Percentiles rank a stretch among this genome's conserved stretches.
phyloP scores from a whole-genome alignment of 805 yeast genomes.

The Candida arabinofermentans region DNA sequence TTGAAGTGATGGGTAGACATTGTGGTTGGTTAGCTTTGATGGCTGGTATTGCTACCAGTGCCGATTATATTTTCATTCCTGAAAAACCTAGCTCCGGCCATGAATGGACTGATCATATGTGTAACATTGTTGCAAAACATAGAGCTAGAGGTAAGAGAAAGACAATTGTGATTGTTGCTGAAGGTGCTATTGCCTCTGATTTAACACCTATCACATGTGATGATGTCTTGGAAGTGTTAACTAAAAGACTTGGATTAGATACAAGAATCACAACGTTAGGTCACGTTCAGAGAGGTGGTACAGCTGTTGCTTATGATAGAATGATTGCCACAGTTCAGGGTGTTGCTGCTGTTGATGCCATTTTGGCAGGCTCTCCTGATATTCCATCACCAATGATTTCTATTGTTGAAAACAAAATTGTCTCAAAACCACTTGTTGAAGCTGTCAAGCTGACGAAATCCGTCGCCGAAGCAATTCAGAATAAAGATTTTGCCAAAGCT shows the following conservation, averaged over 20 bases:
- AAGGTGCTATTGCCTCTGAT: constrained; percentile 74
- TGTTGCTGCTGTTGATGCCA: constrained; percentile 95
- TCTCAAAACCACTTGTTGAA: constrained; percentile 63
- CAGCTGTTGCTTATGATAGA: constrained; percentile 95
- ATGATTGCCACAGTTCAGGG: constrained; percentile 92
- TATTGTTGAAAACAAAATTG: constrained; percentile 65
- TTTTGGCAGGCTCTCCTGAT: constrained; percentile 79
- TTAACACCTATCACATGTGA: constrained; percentile 63
- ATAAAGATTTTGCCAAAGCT: constrained; percentile 64
- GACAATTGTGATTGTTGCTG: constrained; percentile 78
- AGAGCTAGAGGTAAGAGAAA: constrained; percentile 70
- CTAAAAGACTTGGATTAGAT: constrained; percentile 59
- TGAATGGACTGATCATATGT: constrained; percentile 67
- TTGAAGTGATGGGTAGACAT: constrained; percentile 87
- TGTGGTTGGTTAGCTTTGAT: constrained; percentile 85
- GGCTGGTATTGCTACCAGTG: constrained; percentile 78
- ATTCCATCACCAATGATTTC: constrained; percentile 93
- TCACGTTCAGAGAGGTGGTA: constrained; percentile 98
- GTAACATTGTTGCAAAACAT: constrained; percentile 59
- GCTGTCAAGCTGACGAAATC: constrained; percentile 69
- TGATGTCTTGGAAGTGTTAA: constrained; percentile 63
- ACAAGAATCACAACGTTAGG: constrained; percentile 91
- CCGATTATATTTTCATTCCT: constrained; percentile 78
- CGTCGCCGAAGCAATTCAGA: constrained; percentile 66
- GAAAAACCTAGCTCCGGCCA: constrained; percentile 65